A percentile compares a stretch with the other conserved stretches of the same genome.
Evolutionary conservation across 2,329 filamentous ascomycete genomes (phyloP).

Genomic region (Fusarium virguliforme): DNA sequence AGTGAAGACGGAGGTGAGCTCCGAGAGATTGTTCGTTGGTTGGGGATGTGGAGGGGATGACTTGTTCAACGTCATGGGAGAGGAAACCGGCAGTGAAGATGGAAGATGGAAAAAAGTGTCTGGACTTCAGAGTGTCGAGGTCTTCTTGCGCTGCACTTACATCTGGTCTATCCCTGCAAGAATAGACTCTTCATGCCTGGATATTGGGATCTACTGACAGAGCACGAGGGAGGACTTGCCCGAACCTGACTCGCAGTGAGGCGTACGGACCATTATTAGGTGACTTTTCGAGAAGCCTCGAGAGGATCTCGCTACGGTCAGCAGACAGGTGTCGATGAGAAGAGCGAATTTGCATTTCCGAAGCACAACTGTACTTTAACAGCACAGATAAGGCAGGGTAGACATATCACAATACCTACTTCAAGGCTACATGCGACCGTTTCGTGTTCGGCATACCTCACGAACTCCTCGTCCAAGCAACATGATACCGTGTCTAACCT

Average conservation of each 20-base stretch:
- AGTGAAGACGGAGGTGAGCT: conserved; percentile 36
- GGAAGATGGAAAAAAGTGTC: background rate
- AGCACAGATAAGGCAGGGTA: background rate
- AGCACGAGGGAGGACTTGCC: background rate
- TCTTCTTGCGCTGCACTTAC: background rate
- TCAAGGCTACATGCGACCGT: background rate
- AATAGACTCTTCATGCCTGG: background rate
- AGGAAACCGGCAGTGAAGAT: background rate
- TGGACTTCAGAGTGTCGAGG: background rate
- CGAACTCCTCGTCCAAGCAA: background rate
- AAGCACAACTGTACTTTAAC: background rate
- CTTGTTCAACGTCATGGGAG: conserved; percentile 36
- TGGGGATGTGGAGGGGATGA: conserved; percentile 27
- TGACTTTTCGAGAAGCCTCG: background rate
- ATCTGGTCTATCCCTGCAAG: background rate
- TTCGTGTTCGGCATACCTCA: background rate
- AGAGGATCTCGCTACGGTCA: background rate
- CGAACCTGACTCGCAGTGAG: background rate
- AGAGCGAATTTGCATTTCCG: background rate
- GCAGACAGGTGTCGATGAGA: background rate
- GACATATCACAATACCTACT: fast-evolving
- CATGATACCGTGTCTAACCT: background rate
- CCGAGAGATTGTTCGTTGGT: conserved; percentile 36
- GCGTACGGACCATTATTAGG: background rate
- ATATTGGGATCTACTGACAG: background rate